Evolutionary conservation across 2,329 filamentous ascomycete genomes (phyloP), one percentile per base, ranked within the genome.

Genomic region (Trichophyton verrucosum): DNA sequence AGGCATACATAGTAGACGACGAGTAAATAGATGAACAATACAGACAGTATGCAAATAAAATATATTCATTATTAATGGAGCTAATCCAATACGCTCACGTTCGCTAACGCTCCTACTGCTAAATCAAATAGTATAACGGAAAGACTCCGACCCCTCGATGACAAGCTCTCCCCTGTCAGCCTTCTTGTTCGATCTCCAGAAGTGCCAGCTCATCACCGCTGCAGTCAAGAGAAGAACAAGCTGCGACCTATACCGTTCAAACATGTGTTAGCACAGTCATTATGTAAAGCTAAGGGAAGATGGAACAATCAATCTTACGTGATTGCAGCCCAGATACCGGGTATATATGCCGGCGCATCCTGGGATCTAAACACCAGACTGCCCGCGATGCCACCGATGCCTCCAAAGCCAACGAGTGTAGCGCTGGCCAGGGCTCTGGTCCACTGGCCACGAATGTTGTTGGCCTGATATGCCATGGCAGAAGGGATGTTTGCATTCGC

Each of bases 381-480:
- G 27, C 88, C 88, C 0, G 83, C 82, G 64, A 94, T 94, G 38
- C 89, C 89, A 42, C 89, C 89, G 27, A 95, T 77, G 1, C 87
- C 88, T 6, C 88, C 88, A 57, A 88, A 83, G 1, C 86, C 87
- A 2, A 94, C 86, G 1, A 92, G 80, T 0, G 85, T 86, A 1
- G 89, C 87, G 62, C 84, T 88, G 71, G 84, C 86, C 66, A 94
- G 86, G 0, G 89, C 89, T 56, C 90, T 83, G 76, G 92, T 95
- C 88, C 89, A 95, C 75, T 94, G 89, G 0, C 89, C 89, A 59
- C 88, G 85, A 68, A 95, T 86, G 73, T 95, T 95, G 75, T 92
- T 94, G 47, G 88, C 88, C 75, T 92, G 89, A 75, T 89, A 94
- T 0, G 88, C 82, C 77, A 95, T 83, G 53, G 83, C 78, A 1